These are phyloP conservation scores for Coemansia sp. DNA, from an alignment of 192 early-diverging fungal species.

Conservation along the genomic window DNA sequence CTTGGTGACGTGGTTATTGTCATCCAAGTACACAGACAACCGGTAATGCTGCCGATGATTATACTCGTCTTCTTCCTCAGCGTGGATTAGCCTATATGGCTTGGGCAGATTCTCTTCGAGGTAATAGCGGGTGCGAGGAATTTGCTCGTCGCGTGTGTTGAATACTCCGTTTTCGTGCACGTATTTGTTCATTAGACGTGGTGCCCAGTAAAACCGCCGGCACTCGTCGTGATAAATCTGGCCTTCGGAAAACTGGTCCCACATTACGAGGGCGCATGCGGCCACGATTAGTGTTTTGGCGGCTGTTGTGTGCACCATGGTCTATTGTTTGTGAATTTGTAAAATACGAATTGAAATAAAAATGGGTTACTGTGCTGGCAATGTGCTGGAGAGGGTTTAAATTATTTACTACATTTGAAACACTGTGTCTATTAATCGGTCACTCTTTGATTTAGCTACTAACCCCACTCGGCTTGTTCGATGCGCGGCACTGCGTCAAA, in stretches of 20 bases:
- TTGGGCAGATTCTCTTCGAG: constrained; percentile 42
- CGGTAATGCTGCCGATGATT: constrained; percentile 52
- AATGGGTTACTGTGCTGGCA: neutral
- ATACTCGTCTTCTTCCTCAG: constrained; percentile 45
- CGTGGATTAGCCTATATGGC: constrained; percentile 40
- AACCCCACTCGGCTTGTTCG: no score
- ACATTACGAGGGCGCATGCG: constrained; percentile 12
- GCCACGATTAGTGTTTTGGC: constrained; percentile 11
- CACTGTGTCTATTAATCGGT: constrained; percentile 3
- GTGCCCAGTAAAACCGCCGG: constrained; percentile 49
- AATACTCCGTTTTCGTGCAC: constrained; percentile 48
- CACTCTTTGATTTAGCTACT: neutral
- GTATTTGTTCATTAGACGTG: constrained; percentile 52
- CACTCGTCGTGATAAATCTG: constrained; percentile 51
- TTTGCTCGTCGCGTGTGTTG: constrained; percentile 40
- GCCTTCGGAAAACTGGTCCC: constrained; percentile 11
- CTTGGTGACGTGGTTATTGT: constrained; percentile 53
- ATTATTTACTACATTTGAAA: neutral
- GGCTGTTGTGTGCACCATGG: neutral
- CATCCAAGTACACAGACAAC: constrained; percentile 40
- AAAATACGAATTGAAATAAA: neutral
- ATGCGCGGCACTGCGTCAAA: no score
- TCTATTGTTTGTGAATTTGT: neutral
- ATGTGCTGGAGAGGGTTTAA: neutral
- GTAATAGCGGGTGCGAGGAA: constrained; percentile 31